Evolutionary conservation across 2,329 filamentous ascomycete species (phyloP).

Genomic region (Alternaria arbusti): DNA sequence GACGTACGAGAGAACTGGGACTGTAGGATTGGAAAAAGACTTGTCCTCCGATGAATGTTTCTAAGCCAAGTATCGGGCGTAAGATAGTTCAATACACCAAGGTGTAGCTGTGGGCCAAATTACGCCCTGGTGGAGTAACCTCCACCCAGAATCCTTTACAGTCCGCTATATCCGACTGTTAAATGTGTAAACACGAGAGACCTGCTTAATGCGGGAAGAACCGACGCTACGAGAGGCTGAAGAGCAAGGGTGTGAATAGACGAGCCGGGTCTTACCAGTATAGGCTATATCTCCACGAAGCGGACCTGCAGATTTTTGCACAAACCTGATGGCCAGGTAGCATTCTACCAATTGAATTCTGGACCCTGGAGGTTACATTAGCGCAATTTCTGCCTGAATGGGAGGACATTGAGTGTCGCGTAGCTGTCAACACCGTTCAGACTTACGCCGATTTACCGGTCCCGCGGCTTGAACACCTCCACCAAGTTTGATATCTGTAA

Average conservation of each 20-base stretch:
- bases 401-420: background rate
- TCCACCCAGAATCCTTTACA: background rate
- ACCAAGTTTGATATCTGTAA: background rate
- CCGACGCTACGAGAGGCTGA: background rate
- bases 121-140: background rate
- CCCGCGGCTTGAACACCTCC: background rate
- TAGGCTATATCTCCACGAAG: background rate
- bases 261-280: background rate
- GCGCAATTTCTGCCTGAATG: background rate
- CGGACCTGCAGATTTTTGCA: background rate
- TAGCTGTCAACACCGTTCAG: background rate
- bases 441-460: background rate
- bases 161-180: background rate
- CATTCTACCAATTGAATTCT: background rate
- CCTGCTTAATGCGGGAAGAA: background rate
- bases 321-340: background rate
- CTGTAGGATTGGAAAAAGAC: background rate
- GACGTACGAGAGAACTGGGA: background rate
- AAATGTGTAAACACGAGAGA: background rate
- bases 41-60: background rate
- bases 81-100: background rate
- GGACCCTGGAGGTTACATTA: background rate
- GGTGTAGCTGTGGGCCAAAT: background rate
- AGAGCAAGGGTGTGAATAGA: background rate
- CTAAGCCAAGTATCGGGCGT: background rate